Evolutionary conservation across 2,329 filamentous ascomycete species (phyloP), one percentile per base, ranked within the genome.

Genomic region (Thermoascus crustaceus): DNA sequence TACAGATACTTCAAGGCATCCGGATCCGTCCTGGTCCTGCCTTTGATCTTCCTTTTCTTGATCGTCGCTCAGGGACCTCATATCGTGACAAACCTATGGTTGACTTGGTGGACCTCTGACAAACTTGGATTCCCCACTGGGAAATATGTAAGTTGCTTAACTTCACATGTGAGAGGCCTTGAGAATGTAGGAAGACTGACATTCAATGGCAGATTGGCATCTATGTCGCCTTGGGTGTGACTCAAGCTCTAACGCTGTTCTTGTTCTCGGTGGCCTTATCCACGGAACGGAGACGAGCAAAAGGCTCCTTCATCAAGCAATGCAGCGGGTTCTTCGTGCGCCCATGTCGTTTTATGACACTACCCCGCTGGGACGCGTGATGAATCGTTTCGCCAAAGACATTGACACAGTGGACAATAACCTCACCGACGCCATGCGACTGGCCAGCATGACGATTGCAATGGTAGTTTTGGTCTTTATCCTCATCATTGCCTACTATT

Each of bases 331-430:
- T 1, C 57, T 78, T 7, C 63, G 74, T 26, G 73, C 75, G 7
- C 75, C 75, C 4, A 76, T 78, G 84, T 81, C 82, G 9, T 94
- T 94, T 65, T 94, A 94, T 63, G 87, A 94, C 53, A 94, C 87
- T 0, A 94, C 87, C 2, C 87, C 87, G 1, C 72, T 94, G 2
- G 87, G 87, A 17, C 80, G 87, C 30, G 94, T 94, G 57, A 91
- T 85, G 18, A 94, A 94, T 59, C 82, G 87, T 11, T 94, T 94
- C 62, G 88, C 84, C 24, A 80, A 87, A 45, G 87, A 94, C 49
- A 83, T 94, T 24, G 86, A 94, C 53, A 84, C 88, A 39, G 87
- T 94, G 84, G 87, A 94, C 63, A 93, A 94, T 59, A 83, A 76
- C 38, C 64, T 94, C 35, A 82, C 82, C 0, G 87, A 94, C 50